Base-by-base conservation (phyloP, 805 yeast genomes). In the Cyberlindnera samutprakarnensis region DNA sequence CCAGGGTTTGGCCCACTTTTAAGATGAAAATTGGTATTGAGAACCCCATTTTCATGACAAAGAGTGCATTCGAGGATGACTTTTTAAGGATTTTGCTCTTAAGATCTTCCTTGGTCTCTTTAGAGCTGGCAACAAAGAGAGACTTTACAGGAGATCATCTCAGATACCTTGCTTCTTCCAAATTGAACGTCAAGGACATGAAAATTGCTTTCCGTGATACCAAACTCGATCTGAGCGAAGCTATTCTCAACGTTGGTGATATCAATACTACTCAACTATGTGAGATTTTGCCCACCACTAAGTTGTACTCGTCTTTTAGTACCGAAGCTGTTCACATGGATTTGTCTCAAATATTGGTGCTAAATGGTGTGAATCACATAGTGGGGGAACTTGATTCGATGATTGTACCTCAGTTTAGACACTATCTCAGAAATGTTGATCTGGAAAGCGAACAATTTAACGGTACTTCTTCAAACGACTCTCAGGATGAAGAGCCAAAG, bases 1-100 rank as follows among this genome's bases (percentile, higher is more conserved):
- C 38, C 4, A 43, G 47, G 14, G 31, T 60, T 16, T 47, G 62
- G 36, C 69, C 70, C 0, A 27, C 46, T 11, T 25, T 62, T 14
- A 55, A 53, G 24, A 25, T 61, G 4, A 62, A 59, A 36, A 29
- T 62, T 12, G 62, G 61, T 0, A 32, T 63, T 12, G 70, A 64
- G 36, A 67, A 64, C 38, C 57, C 67, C 2, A 53, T 54, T 14
- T 6, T 62, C 14, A 46, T 62, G 27, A 31, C 61, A 7, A 59
- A 56, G 19, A 55, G 57, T 35, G 39, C 38, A 1, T 43, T 50
- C 29, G 47, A 56, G n/a, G 43, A 54, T 3, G 23, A 57, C 22
- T 53, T 51, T 23, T 41, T 47, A 27, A 49, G 53, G 37, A 46
- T 62, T 14, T 38, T 61, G 13, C 45, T 57, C 26, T 14, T 53